Conservation (phyloP, 208 protist species). For the Plasmodiophora brassicae region DNA sequence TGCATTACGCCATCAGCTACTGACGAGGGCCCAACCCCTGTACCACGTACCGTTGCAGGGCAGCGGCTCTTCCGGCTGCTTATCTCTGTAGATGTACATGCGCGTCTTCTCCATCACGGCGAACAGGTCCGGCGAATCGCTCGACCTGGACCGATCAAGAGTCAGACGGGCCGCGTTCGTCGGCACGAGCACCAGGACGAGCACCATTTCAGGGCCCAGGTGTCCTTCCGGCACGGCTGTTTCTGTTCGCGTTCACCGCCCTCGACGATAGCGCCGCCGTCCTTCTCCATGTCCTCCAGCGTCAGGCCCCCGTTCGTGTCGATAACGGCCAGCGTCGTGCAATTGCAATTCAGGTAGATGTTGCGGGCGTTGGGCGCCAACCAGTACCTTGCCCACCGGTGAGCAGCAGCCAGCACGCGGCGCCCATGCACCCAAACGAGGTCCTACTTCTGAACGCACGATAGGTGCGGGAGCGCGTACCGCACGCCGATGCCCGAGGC, state of each 20-base stretch:
- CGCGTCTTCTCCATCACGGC: slow-evolving; percentile 73
- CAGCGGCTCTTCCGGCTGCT: slow-evolving; percentile 76
- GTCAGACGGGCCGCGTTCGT: too few species aligned
- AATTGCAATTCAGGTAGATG: slow-evolving; percentile 80
- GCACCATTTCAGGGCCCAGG: too few species aligned
- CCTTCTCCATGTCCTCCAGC: slow-evolving; percentile 48
- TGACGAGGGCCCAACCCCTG: background rate
- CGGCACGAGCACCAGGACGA: too few species aligned
- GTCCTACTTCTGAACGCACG: slow-evolving; percentile 62
- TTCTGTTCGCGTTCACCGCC: background rate
- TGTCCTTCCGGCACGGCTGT: background rate
- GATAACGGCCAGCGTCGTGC: slow-evolving; percentile 74
- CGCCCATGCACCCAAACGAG: slow-evolving; percentile 44
- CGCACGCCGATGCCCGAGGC: slow-evolving; percentile 6
- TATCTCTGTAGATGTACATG: slow-evolving; percentile 71
- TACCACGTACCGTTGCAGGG: background rate
- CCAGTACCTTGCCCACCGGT: background rate
- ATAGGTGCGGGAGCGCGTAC: slow-evolving; percentile 72
- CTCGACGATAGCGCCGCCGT: background rate
- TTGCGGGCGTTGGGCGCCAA: slow-evolving; percentile 66
- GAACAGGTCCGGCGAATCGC: slow-evolving; percentile 81
- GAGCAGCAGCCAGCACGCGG: slow-evolving; percentile 37
- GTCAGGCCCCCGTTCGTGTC: slow-evolving; percentile 76
- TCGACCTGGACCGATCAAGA: slow-evolving; percentile 69
- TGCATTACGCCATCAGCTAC: too few species aligned